These are phyloP conservation scores for Cryoendolithus antarcticus DNA, from an alignment of 2,329 filamentous ascomycete species.

Conservation along the genomic window DNA sequence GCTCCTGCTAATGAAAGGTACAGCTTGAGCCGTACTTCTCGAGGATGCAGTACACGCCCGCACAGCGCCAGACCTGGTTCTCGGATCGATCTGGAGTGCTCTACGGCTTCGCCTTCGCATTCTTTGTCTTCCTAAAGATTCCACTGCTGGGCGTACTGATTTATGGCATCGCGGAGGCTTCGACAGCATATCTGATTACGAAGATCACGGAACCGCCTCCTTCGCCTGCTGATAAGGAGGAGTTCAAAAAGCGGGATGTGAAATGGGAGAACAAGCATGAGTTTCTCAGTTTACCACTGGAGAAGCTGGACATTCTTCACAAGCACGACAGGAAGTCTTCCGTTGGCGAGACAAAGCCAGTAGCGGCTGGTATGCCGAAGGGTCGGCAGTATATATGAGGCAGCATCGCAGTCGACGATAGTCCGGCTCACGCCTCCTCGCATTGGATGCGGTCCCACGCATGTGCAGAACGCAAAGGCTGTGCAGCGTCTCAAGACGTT, in stretches of 20 bases:
- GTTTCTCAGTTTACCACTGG: conserved; percentile 65
- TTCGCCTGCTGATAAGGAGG: conserved; percentile 29
- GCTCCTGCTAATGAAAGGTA: conserved; percentile 4
- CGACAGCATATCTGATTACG: conserved; percentile 86
- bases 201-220: conserved; percentile 81
- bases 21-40: conserved; percentile 85
- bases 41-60: conserved; percentile 62
- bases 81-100: conserved; percentile 76
- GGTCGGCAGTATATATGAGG: too few relatives aligned
- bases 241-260: conserved; percentile 43
- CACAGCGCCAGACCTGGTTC: conserved; percentile 85
- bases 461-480: too few relatives aligned
- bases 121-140: conserved; percentile 71
- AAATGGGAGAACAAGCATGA: conserved; percentile 89
- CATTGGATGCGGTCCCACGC: too few relatives aligned
- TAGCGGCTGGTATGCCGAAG: too few relatives aligned
- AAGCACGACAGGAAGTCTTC: too few relatives aligned
- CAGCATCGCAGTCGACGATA: too few relatives aligned
- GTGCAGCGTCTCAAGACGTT: too few relatives aligned
- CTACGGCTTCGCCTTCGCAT: conserved; percentile 87
- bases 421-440: too few relatives aligned
- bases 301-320: conserved; percentile 48
- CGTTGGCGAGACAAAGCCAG: too few relatives aligned
- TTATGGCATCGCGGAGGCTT: conserved; percentile 90
- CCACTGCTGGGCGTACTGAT: conserved; percentile 83